phyloP scores from a whole-genome alignment of 116 monocot genomes.

The Dioscorea cayenensis region DNA sequence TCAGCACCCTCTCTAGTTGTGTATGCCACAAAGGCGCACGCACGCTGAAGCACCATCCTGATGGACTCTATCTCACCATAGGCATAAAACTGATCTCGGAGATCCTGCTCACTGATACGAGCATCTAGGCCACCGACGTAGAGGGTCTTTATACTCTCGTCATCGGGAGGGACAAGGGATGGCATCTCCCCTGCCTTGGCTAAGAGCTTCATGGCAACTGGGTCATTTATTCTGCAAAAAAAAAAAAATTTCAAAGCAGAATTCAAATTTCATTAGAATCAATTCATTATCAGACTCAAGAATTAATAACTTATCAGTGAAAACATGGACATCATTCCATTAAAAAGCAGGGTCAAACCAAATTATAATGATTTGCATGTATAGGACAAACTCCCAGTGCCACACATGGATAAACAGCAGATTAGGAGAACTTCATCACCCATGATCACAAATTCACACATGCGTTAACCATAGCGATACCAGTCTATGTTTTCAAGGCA shows the following conservation, averaged over 20 bases:
- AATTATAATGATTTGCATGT: too few species aligned
- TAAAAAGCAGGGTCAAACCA: too few species aligned
- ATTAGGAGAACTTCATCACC: too few species aligned
- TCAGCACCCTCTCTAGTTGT: slow-evolving; percentile 87
- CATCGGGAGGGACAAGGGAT: slow-evolving; percentile 78
- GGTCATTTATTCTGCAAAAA: slow-evolving; percentile 78
- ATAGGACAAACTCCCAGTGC: too few species aligned
- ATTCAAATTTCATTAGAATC: too few species aligned
- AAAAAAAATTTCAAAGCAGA: not conserved
- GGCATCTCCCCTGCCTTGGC: slow-evolving; percentile 98
- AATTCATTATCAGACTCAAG: too few species aligned
- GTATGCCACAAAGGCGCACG: slow-evolving; percentile 90
- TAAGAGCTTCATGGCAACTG: slow-evolving; percentile 87
- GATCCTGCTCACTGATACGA: slow-evolving; percentile 78
- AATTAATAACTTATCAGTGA: too few species aligned
- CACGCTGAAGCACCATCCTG: slow-evolving; percentile 80
- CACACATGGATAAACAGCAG: too few species aligned
- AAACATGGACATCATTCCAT: too few species aligned
- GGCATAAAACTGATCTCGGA: slow-evolving; percentile 83
- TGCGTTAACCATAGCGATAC: too few species aligned
- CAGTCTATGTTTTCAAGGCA: too few species aligned
- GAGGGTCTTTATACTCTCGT: slow-evolving; percentile 88
- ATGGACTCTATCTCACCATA: slow-evolving; percentile 94
- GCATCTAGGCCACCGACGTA: slow-evolving; percentile 94
- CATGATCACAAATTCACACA: too few species aligned